These are phyloP conservation scores for Cercophora sp. DNA, from an alignment of 495 filamentous ascomycete genomes.

Conservation along the genomic window DNA sequence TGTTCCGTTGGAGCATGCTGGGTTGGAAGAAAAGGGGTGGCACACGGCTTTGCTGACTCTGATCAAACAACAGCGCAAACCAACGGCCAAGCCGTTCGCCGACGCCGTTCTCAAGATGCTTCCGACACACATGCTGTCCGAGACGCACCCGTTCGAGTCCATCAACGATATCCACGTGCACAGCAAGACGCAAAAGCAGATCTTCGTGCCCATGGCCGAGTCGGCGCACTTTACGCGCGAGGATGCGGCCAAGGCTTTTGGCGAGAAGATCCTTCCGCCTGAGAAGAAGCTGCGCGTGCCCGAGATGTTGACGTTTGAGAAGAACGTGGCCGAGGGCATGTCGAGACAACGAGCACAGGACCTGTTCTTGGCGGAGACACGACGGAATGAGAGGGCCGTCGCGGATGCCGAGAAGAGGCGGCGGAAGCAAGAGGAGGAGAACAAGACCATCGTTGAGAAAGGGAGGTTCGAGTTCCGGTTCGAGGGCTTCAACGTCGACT, in stretches of 20 bases:
- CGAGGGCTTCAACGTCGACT: constrained; percentile 53
- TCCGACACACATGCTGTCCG: constrained; percentile 42
- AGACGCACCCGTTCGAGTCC: constrained; percentile 60
- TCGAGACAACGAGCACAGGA: constrained; percentile 33
- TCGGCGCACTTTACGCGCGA: constrained; percentile 83
- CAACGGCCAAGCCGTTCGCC: constrained; percentile 69
- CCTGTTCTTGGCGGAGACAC: constrained; percentile 23
- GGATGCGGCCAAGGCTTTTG: constrained; percentile 86
- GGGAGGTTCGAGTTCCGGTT: constrained; percentile 77
- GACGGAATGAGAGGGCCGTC: constrained; percentile 30
- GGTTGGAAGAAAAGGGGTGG: too few relatives aligned
- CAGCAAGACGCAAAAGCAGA: constrained; percentile 70
- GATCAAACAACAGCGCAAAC: constrained; percentile 60
- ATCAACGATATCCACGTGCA: constrained; percentile 91
- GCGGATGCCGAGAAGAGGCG: constrained; percentile 40
- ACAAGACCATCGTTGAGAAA: constrained; percentile 42
- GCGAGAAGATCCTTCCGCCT: constrained; percentile 64
- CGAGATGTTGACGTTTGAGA: constrained; percentile 66
- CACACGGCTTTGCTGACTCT: too few relatives aligned
- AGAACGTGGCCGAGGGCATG: constrained; percentile 29
- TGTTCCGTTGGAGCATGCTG: too few relatives aligned
- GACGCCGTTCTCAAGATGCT: constrained; percentile 77
- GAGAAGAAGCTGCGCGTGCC: constrained; percentile 88
- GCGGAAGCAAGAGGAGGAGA: constrained; percentile 37
- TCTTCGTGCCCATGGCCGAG: constrained; percentile 88